Base-by-base conservation (phyloP, 2,329 filamentous ascomycete genomes). In the Alternaria solani region DNA sequence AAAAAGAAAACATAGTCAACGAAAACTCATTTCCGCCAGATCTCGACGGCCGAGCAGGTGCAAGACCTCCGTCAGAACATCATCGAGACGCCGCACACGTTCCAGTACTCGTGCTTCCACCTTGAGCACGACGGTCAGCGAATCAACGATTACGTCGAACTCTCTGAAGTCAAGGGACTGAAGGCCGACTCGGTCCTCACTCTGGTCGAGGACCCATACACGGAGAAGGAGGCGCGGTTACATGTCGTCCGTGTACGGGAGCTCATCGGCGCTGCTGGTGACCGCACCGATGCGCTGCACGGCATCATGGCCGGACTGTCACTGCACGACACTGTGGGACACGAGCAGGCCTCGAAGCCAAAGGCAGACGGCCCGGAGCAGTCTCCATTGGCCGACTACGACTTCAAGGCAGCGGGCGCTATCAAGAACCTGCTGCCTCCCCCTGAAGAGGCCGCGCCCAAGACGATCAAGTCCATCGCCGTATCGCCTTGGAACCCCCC, bases 21-120 rank as follows among this genome's bases (percentile, higher is more conserved):
- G 7, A 25, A 36, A 46, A 57, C 70, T 78, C 61, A 80, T 64
- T 60, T 55, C 58, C 57, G 62, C 32, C 72, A 95, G 91, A 91
- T 96, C 57, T 94, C 93, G 42, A 90, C 90, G 67, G 91, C 97
- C 84, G 96, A 99, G 82, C 94, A 97, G 79, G 90, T 98, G 63
- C 95, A 98, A 81, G 95, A 99, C 84, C 89, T 99, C 71, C 92
- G 95, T 68, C 95, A 98, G 81, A 94, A 94, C 64, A 91, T 99
- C 77, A 93, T 97, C 81, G 95, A 99, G 81, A 86, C 93, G 51
- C 95, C 95, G 5, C 86, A 90, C 61, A 96, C 94, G 52, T 95
- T 97, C 82, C 93, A 96, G 80, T 97, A 97, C 83, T 96, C 95
- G 54, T 99, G 95, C 85, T 99, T 99, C 84, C 95, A 99, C 81